phyloP scores from a whole-genome alignment of 1,284 basidiomycete genomes.

The Naganishia liquefaciens region DNA sequence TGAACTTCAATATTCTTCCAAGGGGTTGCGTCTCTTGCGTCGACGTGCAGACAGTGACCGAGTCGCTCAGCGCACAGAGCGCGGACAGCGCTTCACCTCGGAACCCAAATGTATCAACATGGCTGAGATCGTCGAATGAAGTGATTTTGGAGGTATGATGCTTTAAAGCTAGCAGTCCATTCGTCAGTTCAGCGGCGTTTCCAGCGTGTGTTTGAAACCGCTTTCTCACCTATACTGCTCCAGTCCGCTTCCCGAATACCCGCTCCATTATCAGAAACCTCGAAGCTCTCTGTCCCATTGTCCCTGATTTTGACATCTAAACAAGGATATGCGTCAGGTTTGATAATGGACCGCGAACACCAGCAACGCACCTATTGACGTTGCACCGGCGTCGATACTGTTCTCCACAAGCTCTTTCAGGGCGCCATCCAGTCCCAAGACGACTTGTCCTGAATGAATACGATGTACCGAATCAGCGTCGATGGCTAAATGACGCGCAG shows the following conservation, averaged over 20 bases:
- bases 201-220: too few relatives aligned
- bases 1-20: slow-evolving; percentile 74
- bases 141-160: slow-evolving; percentile 92
- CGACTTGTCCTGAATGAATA: slow-evolving; percentile 91
- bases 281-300: slow-evolving; percentile 78
- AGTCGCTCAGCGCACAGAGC: slow-evolving; percentile 79
- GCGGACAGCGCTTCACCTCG: slow-evolving; percentile 94
- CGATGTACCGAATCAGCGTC: slow-evolving; percentile 75
- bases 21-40: slow-evolving; percentile 70
- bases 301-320: slow-evolving; percentile 91
- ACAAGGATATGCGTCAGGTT: neutral
- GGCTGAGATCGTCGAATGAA: slow-evolving; percentile 70
- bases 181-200: neutral
- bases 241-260: slow-evolving; percentile 80
- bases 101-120: slow-evolving; percentile 87
- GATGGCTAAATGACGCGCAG: slow-evolving; percentile 60
- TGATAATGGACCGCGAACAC: neutral
- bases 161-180: slow-evolving; percentile 67
- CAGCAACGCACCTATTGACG: slow-evolving; percentile 69
- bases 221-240: slow-evolving; percentile 69
- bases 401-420: slow-evolving; percentile 98
- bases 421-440: slow-evolving; percentile 87
- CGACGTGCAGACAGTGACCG: slow-evolving; percentile 70
- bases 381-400: slow-evolving; percentile 87
- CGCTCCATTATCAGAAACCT: slow-evolving; percentile 89